These are phyloP conservation scores for Microcyclosporella mali DNA, from an alignment of 2,329 filamentous ascomycete species.

Conservation along the genomic window DNA sequence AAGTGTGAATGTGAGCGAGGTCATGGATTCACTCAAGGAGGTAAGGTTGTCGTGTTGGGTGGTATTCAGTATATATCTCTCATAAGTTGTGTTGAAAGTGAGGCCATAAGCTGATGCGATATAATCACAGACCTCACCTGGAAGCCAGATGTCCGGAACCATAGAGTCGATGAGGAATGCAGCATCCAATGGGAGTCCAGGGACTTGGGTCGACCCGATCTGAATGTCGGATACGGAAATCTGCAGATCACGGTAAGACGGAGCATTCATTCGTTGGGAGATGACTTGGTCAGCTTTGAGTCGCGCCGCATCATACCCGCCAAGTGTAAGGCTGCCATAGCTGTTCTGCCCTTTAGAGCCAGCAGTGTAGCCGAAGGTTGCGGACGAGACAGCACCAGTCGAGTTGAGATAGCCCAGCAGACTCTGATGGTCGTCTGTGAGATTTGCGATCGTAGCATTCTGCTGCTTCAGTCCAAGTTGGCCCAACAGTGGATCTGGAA, in stretches of 20 bases:
- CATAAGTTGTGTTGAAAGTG: conserved; percentile 32
- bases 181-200: conserved; percentile 24
- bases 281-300: conserved; percentile 33
- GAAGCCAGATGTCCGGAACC: conserved; percentile 38
- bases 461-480: conserved; percentile 33
- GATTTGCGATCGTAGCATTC: conserved; percentile 33
- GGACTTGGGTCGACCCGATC: conserved; percentile 16
- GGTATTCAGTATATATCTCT: conserved; percentile 37
- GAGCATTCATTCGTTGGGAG: conserved; percentile 27
- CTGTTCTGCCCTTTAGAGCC: conserved; percentile 39
- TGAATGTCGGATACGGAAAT: conserved; percentile 11
- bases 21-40: conserved; percentile 31
- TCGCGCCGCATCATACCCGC: conserved; percentile 38
- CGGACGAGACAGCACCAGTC: conserved; percentile 30
- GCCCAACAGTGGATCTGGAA: conserved; percentile 28
- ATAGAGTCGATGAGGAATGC: conserved; percentile 38
- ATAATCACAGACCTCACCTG: conserved; percentile 31
- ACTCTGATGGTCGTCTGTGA: conserved; percentile 21
- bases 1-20: conserved; percentile 24
- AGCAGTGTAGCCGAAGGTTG: conserved; percentile 38
- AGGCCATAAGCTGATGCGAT: conserved; percentile 39
- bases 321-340: conserved; percentile 27
- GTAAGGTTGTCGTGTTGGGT: conserved; percentile 31
- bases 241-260: conserved; percentile 15
- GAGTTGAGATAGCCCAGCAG: conserved; percentile 25